phyloP scores from a whole-genome alignment of 2,329 filamentous ascomycete species.

The Colletotrichum shisoi region DNA sequence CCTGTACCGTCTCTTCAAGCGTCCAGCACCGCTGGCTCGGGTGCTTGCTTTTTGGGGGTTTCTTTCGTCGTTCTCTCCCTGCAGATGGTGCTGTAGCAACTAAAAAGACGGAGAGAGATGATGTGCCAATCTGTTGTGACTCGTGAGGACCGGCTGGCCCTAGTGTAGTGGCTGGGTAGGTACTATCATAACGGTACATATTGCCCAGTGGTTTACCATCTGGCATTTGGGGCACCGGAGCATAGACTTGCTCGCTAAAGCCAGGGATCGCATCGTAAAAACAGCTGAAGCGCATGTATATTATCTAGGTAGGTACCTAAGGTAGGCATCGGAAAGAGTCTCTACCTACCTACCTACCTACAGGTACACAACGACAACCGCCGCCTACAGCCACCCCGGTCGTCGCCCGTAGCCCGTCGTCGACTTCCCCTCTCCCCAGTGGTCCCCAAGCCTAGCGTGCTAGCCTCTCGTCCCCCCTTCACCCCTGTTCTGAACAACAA shows the following conservation, averaged over 20 bases:
- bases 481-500: constrained; percentile 29
- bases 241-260: constrained; percentile 4
- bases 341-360: too few relatives aligned
- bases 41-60: constrained; percentile 28
- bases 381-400: constrained; percentile 23
- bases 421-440: constrained; percentile 10
- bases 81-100: constrained; percentile 12
- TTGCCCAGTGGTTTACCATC: neutral
- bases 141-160: neutral
- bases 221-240: constrained; percentile 3
- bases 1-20: neutral
- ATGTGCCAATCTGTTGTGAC: neutral
- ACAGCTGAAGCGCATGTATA: constrained; percentile 20
- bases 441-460: constrained; percentile 13
- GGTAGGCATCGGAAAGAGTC: constrained; percentile 15
- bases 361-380: too few relatives aligned
- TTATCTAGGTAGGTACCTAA: too few relatives aligned
- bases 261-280: constrained; percentile 7
- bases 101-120: neutral
- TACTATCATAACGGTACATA: neutral
- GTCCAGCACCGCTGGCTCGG: constrained; percentile 4
- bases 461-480: neutral
- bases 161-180: constrained; percentile 4
- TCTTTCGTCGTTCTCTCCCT: constrained; percentile 22
- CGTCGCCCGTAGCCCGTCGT: neutral